A percentile compares a stretch with the other conserved stretches of the same genome.
phyloP scores from a whole-genome alignment of 1,139 yeast genomes.

The Pichia sp. region DNA sequence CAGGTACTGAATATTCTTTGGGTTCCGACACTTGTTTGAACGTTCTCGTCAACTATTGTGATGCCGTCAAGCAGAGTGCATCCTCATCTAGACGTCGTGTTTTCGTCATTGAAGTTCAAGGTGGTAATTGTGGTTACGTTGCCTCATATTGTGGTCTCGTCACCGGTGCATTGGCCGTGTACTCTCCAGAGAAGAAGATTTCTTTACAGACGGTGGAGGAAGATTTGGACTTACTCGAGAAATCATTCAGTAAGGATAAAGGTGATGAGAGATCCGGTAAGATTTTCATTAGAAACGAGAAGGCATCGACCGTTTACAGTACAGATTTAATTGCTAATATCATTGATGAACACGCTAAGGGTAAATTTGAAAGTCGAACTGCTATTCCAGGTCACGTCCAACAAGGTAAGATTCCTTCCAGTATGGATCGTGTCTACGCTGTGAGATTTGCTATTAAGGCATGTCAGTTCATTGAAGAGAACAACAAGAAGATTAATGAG shows the following conservation, averaged over 20 bases:
- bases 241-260: slow-evolving; percentile 62
- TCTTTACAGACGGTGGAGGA: slow-evolving; percentile 63
- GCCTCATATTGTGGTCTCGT: slow-evolving; percentile 86
- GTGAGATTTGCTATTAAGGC: slow-evolving; percentile 65
- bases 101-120: slow-evolving; percentile 95
- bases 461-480: slow-evolving; percentile 57
- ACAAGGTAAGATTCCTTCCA: slow-evolving; percentile 75
- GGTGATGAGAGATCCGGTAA: slow-evolving; percentile 81
- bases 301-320: slow-evolving; percentile 61
- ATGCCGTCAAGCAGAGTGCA: slow-evolving; percentile 90
- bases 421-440: slow-evolving; percentile 70
- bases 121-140: slow-evolving; percentile 91
- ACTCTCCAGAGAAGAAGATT: slow-evolving; percentile 87
- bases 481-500: slow-evolving; percentile 16
- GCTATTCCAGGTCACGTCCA: slow-evolving; percentile 83
- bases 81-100: slow-evolving; percentile 92
- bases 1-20: slow-evolving; percentile 91
- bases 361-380: slow-evolving; percentile 66
- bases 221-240: slow-evolving; percentile 65
- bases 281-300: slow-evolving; percentile 59
- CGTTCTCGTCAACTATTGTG: slow-evolving; percentile 86
- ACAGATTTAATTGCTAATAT: slow-evolving; percentile 64
- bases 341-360: slow-evolving; percentile 57
- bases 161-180: slow-evolving; percentile 89
- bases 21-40: slow-evolving; percentile 95